These are phyloP conservation scores for Linum lewisii DNA, from an alignment of 345 rosid genomes.

Conservation along the genomic window DNA sequence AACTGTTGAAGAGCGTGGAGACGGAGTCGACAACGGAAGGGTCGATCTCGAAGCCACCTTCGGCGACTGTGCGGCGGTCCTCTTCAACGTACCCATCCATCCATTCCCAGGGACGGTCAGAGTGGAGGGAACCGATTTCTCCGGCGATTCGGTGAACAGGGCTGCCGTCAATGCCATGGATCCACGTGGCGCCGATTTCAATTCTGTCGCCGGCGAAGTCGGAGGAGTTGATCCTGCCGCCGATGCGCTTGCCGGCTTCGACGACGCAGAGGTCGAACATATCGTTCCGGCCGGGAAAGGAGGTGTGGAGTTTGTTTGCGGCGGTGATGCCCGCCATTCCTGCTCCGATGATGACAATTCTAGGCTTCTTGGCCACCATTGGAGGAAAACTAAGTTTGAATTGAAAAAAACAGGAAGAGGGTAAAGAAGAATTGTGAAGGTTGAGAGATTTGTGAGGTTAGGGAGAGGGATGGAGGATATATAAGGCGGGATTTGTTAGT, in stretches of 20 bases:
- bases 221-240: slow-evolving; percentile 84
- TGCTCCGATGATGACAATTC: slow-evolving; percentile 85
- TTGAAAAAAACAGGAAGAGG: background rate
- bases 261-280: slow-evolving; percentile 70
- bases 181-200: slow-evolving; percentile 99
- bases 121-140: slow-evolving; percentile 48
- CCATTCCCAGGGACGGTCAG: slow-evolving; percentile 92
- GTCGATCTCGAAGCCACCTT: slow-evolving; percentile 61
- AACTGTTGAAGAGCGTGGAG: slow-evolving; percentile 50
- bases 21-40: slow-evolving; percentile 42
- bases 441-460: slow-evolving; percentile 13
- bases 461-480: slow-evolving; percentile 27
- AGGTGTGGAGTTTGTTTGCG: slow-evolving; percentile 73
- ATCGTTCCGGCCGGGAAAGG: slow-evolving; percentile 23
- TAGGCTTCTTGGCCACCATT: slow-evolving; percentile 77
- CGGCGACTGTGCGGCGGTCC: slow-evolving; percentile 42
- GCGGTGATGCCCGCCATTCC: slow-evolving; percentile 99
- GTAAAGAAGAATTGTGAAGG: slow-evolving; percentile 17
- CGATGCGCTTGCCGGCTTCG: slow-evolving; percentile 84
- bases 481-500: slow-evolving; percentile 18
- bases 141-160: slow-evolving; percentile 65
- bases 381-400: background rate
- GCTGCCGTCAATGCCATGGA: slow-evolving; percentile 96
- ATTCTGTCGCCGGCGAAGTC: slow-evolving; percentile 81
- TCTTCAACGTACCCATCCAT: slow-evolving; percentile 65